These are phyloP conservation scores for Proliferodiscus dingleyae DNA, from an alignment of 2,329 filamentous ascomycete genomes.

Conservation along the genomic window DNA sequence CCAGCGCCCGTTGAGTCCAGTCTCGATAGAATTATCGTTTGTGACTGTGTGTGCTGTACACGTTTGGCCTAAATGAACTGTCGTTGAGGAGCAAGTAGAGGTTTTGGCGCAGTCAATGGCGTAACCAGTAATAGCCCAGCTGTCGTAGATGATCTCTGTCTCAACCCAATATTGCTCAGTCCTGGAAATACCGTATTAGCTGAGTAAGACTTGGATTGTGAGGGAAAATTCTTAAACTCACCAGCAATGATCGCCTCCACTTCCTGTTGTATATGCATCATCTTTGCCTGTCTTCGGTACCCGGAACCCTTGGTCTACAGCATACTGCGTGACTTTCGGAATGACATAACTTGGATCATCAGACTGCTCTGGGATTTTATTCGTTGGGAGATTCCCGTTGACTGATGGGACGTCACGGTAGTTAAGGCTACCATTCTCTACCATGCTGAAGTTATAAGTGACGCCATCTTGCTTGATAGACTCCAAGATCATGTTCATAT, in stretches of 20 bases:
- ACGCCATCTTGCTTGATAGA: neutral
- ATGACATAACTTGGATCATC: neutral
- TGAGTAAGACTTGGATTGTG: neutral
- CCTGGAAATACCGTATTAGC: neutral
- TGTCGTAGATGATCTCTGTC: neutral
- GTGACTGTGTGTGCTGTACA: neutral
- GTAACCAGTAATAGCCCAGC: neutral
- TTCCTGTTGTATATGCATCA: neutral
- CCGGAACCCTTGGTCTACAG: neutral
- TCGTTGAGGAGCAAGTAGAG: neutral
- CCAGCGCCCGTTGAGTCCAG: neutral
- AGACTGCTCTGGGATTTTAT: neutral
- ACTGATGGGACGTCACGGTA: too few species aligned
- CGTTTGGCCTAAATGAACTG: neutral
- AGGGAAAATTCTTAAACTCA: too few species aligned
- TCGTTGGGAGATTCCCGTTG: neutral
- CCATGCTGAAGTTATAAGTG: neutral
- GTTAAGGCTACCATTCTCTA: neutral
- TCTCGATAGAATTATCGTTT: neutral
- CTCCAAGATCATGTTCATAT: neutral
- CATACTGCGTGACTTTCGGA: neutral
- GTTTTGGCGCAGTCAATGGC: constrained; percentile 2
- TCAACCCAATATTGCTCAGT: constrained; percentile 2
- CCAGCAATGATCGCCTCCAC: too few species aligned
- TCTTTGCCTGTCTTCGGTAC: neutral